Evolutionary conservation across 495 filamentous ascomycete genomes (phyloP).

Genomic region (Penicillium goetzii): DNA sequence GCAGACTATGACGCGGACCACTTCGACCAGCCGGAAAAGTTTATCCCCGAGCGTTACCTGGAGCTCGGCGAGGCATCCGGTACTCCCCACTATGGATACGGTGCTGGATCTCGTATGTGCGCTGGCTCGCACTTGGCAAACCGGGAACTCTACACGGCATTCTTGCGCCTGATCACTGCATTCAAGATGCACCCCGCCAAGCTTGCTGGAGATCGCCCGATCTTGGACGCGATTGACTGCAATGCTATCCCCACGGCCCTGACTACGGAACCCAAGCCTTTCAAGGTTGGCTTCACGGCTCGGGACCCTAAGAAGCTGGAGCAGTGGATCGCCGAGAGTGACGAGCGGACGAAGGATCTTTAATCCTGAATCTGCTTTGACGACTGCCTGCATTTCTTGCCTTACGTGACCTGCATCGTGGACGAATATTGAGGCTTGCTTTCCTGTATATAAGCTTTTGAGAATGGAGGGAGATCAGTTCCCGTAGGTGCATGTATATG

Average conservation of each 20-base stretch:
- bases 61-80: constrained; percentile 56
- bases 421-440: background rate
- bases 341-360: constrained; percentile 61
- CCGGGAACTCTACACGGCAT: constrained; percentile 69
- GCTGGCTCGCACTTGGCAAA: constrained; percentile 72
- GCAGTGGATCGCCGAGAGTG: constrained; percentile 58
- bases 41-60: constrained; percentile 70
- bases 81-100: constrained; percentile 72
- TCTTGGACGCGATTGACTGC: constrained; percentile 64
- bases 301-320: constrained; percentile 49
- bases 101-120: constrained; percentile 73
- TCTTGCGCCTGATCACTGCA: constrained; percentile 67
- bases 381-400: background rate
- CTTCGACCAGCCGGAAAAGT: constrained; percentile 62
- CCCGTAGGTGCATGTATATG: background rate
- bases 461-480: background rate
- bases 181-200: constrained; percentile 57
- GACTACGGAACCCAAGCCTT: constrained; percentile 73
- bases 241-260: constrained; percentile 66
- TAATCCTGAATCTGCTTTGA: constrained; percentile 21
- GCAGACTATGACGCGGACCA: constrained; percentile 69
- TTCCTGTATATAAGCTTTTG: background rate
- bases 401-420: background rate
- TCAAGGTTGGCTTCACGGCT: constrained; percentile 59
- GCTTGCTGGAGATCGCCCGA: constrained; percentile 50